Evolutionary conservation across 805 yeast genomes (phyloP).

Genomic region (Suhomyces kilbournensis): DNA sequence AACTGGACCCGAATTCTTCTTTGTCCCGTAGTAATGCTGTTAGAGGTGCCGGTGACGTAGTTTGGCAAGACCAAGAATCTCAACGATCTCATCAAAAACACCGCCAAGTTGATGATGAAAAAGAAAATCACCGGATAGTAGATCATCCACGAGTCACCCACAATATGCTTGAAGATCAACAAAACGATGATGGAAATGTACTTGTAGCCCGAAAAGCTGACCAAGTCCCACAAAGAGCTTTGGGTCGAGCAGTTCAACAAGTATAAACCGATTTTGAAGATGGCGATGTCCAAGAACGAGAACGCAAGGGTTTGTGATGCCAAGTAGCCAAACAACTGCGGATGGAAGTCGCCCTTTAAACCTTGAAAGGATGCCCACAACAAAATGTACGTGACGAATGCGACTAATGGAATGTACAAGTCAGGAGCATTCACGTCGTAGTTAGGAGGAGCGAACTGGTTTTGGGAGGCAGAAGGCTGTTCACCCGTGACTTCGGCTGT

Average conservation of each 20-base stretch:
- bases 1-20: slow-evolving; percentile 83
- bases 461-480: slow-evolving; percentile 26
- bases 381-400: slow-evolving; percentile 80
- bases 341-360: slow-evolving; percentile 84
- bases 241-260: slow-evolving; percentile 68
- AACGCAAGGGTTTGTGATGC: slow-evolving; percentile 85
- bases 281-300: slow-evolving; percentile 67
- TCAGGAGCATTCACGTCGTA: slow-evolving; percentile 95
- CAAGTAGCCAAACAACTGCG: slow-evolving; percentile 83
- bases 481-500: slow-evolving; percentile 23
- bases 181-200: slow-evolving; percentile 75
- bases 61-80: slow-evolving; percentile 66
- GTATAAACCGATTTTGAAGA: slow-evolving; percentile 81
- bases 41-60: slow-evolving; percentile 34
- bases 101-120: slow-evolving; percentile 45
- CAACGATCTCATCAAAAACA: slow-evolving; percentile 67
- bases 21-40: slow-evolving; percentile 61
- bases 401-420: slow-evolving; percentile 92
- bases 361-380: slow-evolving; percentile 85
- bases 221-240: slow-evolving; percentile 66
- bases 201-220: slow-evolving; percentile 91
- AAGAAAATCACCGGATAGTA: slow-evolving; percentile 36
- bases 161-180: slow-evolving; percentile 49
- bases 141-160: slow-evolving; percentile 29
- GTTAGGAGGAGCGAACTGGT: slow-evolving; percentile 64